Evolutionary conservation across 1,139 yeast species (phyloP).

Genomic region (Meyerozyma athensensis): DNA sequence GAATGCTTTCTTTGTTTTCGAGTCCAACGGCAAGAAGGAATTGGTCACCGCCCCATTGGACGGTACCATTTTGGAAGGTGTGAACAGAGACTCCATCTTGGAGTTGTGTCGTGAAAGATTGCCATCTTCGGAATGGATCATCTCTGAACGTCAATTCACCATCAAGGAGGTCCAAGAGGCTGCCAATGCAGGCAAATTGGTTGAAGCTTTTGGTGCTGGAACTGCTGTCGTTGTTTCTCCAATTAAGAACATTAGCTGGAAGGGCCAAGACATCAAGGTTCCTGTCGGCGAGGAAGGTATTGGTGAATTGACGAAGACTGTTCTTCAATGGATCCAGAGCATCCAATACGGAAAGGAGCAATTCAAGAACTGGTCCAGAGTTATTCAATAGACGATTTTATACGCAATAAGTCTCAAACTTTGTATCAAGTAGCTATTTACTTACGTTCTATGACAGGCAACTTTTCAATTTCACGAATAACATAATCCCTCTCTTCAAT

Average conservation of each 20-base stretch:
- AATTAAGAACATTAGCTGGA: constrained; percentile 79
- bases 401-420: too few species aligned
- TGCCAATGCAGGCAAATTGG: constrained; percentile 73
- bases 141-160: constrained; percentile 77
- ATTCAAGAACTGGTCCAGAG: constrained; percentile 58
- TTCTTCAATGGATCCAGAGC: constrained; percentile 79
- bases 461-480: constrained; percentile 63
- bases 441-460: constrained; percentile 35
- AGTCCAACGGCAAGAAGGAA: constrained; percentile 78
- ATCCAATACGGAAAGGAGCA: constrained; percentile 84
- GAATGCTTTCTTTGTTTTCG: constrained; percentile 87
- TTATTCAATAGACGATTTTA: constrained; percentile 24
- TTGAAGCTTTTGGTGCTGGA: constrained; percentile 96
- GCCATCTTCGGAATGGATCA: constrained; percentile 67
- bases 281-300: constrained; percentile 78
- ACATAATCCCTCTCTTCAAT: constrained; percentile 80
- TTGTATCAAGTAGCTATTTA: too few species aligned
- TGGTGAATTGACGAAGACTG: constrained; percentile 73
- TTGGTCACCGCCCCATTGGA: constrained; percentile 94
- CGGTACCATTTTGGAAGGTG: constrained; percentile 96
- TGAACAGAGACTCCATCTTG: constrained; percentile 87
- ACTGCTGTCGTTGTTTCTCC: constrained; percentile 98
- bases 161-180: constrained; percentile 76
- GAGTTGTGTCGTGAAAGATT: constrained; percentile 70
- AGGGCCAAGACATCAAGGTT: constrained; percentile 63